These are phyloP conservation scores for Phytophthora cajani DNA, from an alignment of 352 stramenopile species.

Conservation along the genomic window DNA sequence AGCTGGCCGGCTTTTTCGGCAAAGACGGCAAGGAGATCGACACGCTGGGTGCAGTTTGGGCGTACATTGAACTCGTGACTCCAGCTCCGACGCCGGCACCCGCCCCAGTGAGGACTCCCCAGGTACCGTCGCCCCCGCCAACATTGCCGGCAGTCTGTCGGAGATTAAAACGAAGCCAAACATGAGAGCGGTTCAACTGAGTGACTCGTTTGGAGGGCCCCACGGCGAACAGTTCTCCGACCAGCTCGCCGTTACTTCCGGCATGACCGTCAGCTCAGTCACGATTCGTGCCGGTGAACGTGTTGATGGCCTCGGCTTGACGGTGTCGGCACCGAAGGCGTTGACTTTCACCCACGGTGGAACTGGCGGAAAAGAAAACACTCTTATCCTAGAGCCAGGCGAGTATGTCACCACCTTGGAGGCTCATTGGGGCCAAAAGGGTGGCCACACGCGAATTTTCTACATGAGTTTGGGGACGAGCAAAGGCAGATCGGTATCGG, in stretches of 20 bases:
- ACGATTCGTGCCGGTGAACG: constrained; percentile 33
- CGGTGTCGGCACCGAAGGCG: constrained; percentile 20
- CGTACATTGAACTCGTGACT: constrained; percentile 26
- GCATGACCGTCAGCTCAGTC: constrained; percentile 31
- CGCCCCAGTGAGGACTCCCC: constrained; percentile 20
- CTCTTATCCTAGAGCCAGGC: constrained; percentile 9
- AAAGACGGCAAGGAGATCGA: constrained; percentile 28
- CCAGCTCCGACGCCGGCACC: constrained; percentile 25
- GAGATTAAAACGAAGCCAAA: constrained; percentile 21
- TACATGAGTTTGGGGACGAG: constrained; percentile 23
- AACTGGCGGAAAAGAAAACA: constrained; percentile 23
- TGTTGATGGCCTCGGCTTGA: constrained; percentile 24
- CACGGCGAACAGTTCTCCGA: constrained; percentile 53
- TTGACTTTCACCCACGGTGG: constrained; percentile 30
- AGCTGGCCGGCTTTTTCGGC: constrained; percentile 28
- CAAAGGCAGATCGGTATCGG: constrained; percentile 15
- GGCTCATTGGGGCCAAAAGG: constrained; percentile 14
- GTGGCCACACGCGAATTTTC: constrained; percentile 17
- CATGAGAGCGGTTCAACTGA: constrained; percentile 34
- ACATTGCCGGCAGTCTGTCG: constrained; percentile 30
- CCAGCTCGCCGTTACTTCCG: constrained; percentile 28
- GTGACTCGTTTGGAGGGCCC: constrained; percentile 45
- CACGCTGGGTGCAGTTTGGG: constrained; percentile 27
- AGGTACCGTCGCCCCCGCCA: constrained; percentile 16
- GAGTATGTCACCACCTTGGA: constrained; percentile 31